Conservation (phyloP, 495 filamentous ascomycete genomes). For the Aspergillus kassunensis region DNA sequence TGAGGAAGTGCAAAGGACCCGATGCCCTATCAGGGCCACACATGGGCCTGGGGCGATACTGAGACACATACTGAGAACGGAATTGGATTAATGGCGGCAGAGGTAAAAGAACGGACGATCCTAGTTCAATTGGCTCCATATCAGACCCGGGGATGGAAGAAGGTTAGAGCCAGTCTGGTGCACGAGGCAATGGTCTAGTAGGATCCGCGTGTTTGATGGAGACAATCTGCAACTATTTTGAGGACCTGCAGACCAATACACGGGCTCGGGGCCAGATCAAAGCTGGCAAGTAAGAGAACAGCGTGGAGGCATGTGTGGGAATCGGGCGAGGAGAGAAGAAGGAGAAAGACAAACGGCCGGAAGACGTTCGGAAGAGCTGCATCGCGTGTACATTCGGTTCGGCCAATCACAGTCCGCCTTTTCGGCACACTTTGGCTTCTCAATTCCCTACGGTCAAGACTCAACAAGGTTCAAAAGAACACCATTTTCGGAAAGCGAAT, state of each 20-base stretch:
- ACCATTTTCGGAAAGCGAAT: too few species aligned
- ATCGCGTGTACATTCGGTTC: conserved; percentile 9
- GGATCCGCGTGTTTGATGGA: not conserved
- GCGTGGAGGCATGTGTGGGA: conserved; percentile 20
- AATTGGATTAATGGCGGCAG: conserved; percentile 8
- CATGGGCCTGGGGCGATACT: conserved; percentile 33
- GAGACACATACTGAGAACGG: conserved; percentile 9
- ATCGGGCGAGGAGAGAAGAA: conserved; percentile 6
- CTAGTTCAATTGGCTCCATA: conserved; percentile 13
- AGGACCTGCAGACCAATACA: conserved; percentile 6
- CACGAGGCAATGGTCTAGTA: conserved; percentile 6
- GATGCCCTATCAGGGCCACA: conserved; percentile 41
- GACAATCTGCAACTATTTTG: not conserved
- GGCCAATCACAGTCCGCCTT: conserved; percentile 23
- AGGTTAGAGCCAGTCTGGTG: conserved; percentile 4
- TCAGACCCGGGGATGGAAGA: not conserved
- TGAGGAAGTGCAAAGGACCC: conserved; percentile 11
- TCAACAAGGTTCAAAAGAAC: too few species aligned
- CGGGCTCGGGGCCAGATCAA: not conserved
- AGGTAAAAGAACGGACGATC: conserved; percentile 9
- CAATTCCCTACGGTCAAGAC: conserved; percentile 8
- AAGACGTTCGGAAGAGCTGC: conserved; percentile 1
- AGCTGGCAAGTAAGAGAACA: conserved; percentile 21
- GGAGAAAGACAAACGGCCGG: conserved; percentile 1
- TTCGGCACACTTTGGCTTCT: conserved; percentile 22